Evolutionary conservation across 495 filamentous ascomycete genomes (phyloP).

Genomic region (Daldinia decipiens): DNA sequence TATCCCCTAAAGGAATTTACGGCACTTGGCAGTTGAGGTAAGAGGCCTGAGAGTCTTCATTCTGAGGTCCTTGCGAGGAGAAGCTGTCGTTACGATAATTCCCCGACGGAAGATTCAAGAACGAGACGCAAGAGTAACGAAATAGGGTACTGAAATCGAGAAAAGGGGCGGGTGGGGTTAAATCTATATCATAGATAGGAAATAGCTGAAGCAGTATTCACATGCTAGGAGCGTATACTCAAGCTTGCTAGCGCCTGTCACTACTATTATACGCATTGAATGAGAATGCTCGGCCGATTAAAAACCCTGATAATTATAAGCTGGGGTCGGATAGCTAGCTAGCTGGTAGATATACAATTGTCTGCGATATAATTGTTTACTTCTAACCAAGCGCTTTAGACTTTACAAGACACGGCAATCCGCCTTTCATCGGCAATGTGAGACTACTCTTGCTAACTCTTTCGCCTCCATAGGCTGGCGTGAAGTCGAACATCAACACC

Average conservation of each 20-base stretch:
- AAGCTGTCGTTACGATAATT: too few species aligned
- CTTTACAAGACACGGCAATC: slow-evolving; percentile 59
- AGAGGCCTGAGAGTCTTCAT: too few species aligned
- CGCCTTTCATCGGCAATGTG: slow-evolving; percentile 69
- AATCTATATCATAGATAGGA: not conserved
- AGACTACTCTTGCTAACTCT: slow-evolving; percentile 66
- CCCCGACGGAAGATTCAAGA: too few species aligned
- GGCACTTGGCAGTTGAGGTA: too few species aligned
- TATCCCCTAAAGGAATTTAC: too few species aligned
- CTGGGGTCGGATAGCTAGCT: too few species aligned
- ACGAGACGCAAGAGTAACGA: not conserved
- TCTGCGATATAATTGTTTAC: slow-evolving; percentile 6
- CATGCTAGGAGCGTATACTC: not conserved
- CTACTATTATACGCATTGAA: not conserved
- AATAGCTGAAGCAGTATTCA: not conserved
- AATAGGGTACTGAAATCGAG: not conserved
- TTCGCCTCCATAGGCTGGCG: slow-evolving; percentile 53
- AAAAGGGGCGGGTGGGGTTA: not conserved
- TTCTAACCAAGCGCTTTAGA: slow-evolving; percentile 12
- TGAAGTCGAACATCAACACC: slow-evolving; percentile 61
- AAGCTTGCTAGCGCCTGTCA: too few species aligned
- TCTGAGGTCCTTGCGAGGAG: too few species aligned
- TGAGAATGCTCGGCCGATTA: too few species aligned
- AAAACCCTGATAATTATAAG: not conserved
- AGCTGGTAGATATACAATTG: not conserved